Percentiles rank a stretch among this genome's conserved stretches.
These are phyloP conservation scores for Yamagishiella unicocca DNA, from an alignment of 139 green algal genomes.

Conservation along the genomic window DNA sequence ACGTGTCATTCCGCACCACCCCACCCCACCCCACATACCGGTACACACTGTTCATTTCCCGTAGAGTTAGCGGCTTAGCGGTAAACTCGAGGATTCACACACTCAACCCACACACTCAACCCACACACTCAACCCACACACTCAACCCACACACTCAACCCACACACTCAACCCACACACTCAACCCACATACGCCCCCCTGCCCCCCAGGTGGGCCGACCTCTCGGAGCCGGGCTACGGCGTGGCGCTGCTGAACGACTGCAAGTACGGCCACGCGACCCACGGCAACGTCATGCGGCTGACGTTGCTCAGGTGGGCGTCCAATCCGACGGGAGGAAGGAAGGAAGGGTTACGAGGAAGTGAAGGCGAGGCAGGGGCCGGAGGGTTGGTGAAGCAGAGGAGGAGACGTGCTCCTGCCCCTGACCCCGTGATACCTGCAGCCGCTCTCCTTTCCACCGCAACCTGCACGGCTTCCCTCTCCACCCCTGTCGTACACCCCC, in stretches of 20 bases:
- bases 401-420: not conserved
- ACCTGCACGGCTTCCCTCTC: not conserved
- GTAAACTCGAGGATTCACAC: too few species aligned
- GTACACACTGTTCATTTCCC: too few species aligned
- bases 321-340: too few species aligned
- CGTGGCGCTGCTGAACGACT: conserved; percentile 63
- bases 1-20: too few species aligned
- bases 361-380: not conserved
- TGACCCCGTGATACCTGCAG: not conserved
- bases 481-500: not conserved
- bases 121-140: too few species aligned
- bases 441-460: not conserved
- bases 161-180: too few species aligned
- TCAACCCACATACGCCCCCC: not conserved
- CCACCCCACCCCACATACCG: too few species aligned
- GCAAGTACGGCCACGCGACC: conserved; percentile 61
- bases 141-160: too few species aligned
- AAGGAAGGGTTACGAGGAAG: too few species aligned
- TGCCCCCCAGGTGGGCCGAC: conserved; percentile 54
- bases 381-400: not conserved
- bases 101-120: too few species aligned
- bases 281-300: conserved; percentile 55
- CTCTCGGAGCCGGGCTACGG: conserved; percentile 57
- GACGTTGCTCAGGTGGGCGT: conserved; percentile 48
- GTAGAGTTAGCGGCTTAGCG: too few species aligned